Evolutionary conservation across 2,329 filamentous ascomycete species (phyloP), one percentile per base, ranked within the genome.

Genomic region (Aspergillus niger): DNA sequence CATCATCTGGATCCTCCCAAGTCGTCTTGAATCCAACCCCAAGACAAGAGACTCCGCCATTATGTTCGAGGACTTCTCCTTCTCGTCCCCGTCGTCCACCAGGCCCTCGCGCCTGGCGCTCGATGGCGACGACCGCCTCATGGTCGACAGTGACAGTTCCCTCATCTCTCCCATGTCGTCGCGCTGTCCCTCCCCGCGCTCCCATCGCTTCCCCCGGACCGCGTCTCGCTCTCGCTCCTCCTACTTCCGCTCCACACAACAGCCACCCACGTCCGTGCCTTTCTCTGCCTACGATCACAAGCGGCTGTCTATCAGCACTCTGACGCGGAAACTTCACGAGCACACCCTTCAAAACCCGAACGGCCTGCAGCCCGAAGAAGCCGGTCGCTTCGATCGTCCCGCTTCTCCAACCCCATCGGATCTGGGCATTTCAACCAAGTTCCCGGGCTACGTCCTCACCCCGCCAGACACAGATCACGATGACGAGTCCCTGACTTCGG

Each of bases 401-500:
- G 61, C 62, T 22, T 70, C 59, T 32, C 72, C 65, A 10, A 64
- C 65, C 39, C 57, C 64, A 58, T 58, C 65, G 13, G 59, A 58
- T 3, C 58, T 63, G 38, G 22, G 55, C 30, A 59, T 60, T 13
- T 39, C 57, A 38, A 43, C 52, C 59, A 43, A 56, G 47, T 65
- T 67, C 56, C 50, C 67, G 15, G 69, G 67, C 24, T 74, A 74
- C 47, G 65, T 76, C 60, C 66, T 77, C 20, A 77, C 75, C 1
- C 74, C 74, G 3, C 74, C 75, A 6, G 74, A 76, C 59, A 76
- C 73, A 20, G 75, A 76, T 62, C 72, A 72, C n/a, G 74, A 76
- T 49, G 73, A 76, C n/a, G 72, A 75, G 41, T 72, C 89, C 86
- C 51, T 79, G 80, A 5, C 80, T 76, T 60, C 94, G 83, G 67